Percentiles rank a stretch among this genome's conserved stretches.
Conservation (phyloP, 257 asterid species). For the Nicotiana tomentosiformis region DNA sequence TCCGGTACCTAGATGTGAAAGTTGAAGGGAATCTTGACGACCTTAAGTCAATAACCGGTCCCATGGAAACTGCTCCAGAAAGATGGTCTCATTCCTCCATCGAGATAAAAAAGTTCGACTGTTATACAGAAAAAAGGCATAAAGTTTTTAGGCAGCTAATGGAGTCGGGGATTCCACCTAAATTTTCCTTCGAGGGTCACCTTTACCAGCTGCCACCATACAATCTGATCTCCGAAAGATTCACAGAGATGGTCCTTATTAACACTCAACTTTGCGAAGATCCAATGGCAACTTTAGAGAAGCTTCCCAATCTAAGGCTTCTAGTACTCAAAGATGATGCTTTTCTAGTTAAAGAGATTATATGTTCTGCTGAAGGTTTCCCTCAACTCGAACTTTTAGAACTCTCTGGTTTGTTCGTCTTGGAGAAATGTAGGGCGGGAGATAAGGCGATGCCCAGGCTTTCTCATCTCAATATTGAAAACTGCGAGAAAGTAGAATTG, state of each 20-base stretch:
- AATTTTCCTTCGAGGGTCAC: constrained; percentile 15
- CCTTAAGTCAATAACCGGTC: background rate
- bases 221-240: background rate
- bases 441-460: constrained; percentile 21
- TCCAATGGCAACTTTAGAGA: constrained; percentile 16
- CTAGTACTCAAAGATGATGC: constrained; percentile 22
- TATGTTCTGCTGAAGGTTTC: background rate
- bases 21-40: background rate
- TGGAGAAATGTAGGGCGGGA: constrained; percentile 13
- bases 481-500: background rate
- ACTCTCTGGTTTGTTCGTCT: constrained; percentile 8
- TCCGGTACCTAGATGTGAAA: background rate
- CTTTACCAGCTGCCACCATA: background rate
- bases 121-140: constrained; percentile 1
- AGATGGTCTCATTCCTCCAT: background rate
- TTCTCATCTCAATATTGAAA: constrained; percentile 4
- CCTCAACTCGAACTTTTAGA: constrained; percentile 18
- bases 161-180: background rate
- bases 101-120: constrained; percentile 8
- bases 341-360: background rate
- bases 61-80: background rate
- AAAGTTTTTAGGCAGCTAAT: background rate
- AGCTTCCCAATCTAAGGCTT: constrained; percentile 5
- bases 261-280: constrained; percentile 13
- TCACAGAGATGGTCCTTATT: constrained; percentile 13